Evolutionary conservation across 306 rosid species (phyloP), one percentile per base, ranked within the genome.

Genomic region (Cucumis cinereus): DNA sequence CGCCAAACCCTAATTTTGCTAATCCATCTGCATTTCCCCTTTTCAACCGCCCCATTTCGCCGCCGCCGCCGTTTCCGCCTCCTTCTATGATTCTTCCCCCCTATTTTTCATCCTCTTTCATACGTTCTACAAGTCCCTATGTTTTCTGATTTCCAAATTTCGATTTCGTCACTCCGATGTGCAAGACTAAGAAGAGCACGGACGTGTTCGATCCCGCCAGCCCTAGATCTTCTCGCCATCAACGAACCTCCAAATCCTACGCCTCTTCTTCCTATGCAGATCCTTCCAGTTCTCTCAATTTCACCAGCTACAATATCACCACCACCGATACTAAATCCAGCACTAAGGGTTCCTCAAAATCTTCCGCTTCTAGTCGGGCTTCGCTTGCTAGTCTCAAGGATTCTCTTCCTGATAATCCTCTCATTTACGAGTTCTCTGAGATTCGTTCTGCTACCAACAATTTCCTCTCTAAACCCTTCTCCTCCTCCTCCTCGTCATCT

Each of bases 341-440:
- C 78, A 61, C 81, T 82, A 78, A 83, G 79, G 76, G 69, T 79
- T 82, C 47, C 58, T 86, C 90, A 26, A 92, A 85, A 47, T 82
- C 89, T 45, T 90, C 94, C 1, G 10, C 59, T 23, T 83, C 94
- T 1, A 88, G 88, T 78, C 50, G 45, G 20, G 72, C 86, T 23
- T 90, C 98, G 24, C 91, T 88, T 59, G 62, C 89, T 0, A 87
- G 90, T 72, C 81, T 94, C 79, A 91, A 81, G 60, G 74, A 86
- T 9, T 78, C 93, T 0, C 85, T 91, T 49, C 95, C 99, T 0
- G 97, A 94, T 19, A 94, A 88, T 53, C 90, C 93, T 52, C 81
- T 74, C 26, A 86, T 94, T 66, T 94, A 87, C 59, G 82, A 85
- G 28, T 43, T 85, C 74, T 86, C 96, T 9, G 99, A 94, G 59